Percentiles rank a stretch among this genome's conserved stretches.
Evolutionary conservation across 495 filamentous ascomycete genomes (phyloP).

Genomic region (Cladorrhinum samala): DNA sequence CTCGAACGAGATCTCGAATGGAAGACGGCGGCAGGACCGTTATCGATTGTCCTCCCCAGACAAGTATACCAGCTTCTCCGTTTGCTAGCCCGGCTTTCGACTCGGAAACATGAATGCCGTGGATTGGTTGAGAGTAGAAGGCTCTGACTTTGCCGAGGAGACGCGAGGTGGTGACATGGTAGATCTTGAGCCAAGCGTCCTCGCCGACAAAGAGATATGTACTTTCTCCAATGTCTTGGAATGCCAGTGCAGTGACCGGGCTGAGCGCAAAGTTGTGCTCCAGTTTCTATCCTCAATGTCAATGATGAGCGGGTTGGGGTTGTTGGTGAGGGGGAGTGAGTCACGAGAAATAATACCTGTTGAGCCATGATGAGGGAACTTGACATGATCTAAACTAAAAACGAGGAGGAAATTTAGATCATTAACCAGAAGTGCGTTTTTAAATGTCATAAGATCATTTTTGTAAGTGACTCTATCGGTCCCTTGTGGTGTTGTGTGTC

Average conservation of each 20-base stretch:
- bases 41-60: constrained; percentile 53
- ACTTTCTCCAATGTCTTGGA: constrained; percentile 28
- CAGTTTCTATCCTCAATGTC: constrained; percentile 16
- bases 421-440: background rate
- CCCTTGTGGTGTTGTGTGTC: background rate
- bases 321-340: background rate
- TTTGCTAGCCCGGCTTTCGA: background rate
- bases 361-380: background rate
- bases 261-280: constrained; percentile 35
- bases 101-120: constrained; percentile 53
- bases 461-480: background rate
- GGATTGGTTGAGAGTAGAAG: constrained; percentile 61
- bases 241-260: constrained; percentile 55
- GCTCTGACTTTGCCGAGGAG: constrained; percentile 39
- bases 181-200: constrained; percentile 62
- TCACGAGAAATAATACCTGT: background rate
- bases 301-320: constrained; percentile 1
- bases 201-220: constrained; percentile 63
- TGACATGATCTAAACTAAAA: background rate
- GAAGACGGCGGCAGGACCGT: constrained; percentile 19
- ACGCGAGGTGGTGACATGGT: constrained; percentile 35
- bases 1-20: constrained; percentile 20
- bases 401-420: background rate
- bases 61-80: constrained; percentile 27
- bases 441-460: constrained; percentile 2